Base-by-base conservation (phyloP, 176 grass and related monocot genomes). In the Eleusine coracana region DNA sequence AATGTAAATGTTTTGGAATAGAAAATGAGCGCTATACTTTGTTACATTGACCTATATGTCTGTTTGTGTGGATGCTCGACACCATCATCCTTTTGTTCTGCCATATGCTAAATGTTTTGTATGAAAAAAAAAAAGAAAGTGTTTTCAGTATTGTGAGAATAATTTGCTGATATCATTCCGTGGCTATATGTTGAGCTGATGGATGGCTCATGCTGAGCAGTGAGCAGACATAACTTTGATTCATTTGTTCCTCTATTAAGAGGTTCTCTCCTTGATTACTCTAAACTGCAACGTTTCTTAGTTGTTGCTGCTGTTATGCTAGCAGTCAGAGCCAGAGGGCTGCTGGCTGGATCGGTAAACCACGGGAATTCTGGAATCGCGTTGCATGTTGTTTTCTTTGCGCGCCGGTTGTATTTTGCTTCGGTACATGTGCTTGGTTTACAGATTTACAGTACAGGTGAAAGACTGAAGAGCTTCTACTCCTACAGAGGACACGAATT, bases 1-100 rank as follows among this genome's bases (percentile, higher is more conserved):
- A 58, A 73, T 84, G 78, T 82, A 77, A 65, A 77, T 73, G 11
- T 13, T 51, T 73, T 69, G 39, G 21, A 71, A 80, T 14, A 68
- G 34, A 28, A 20, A 68, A 21, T 10, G 2, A 5, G 65, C 28
- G 11, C 1, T 82, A 28, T 74, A 68, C 73, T 4, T 73, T 80
- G 21, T 5, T 63, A 70, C 39, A 67, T 51, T 68, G 78, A 50
- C 81, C 59, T 23, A 21, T 48, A 77, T 85, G 71, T 66, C 76
- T 77, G 58, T 58, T 54, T 44, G 58, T 77, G 56, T 7, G 25
- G 75, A n/a, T 14, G 23, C 34, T 64, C 14, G 5, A 71, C 13
- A 15, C 49, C 2, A 16, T 38, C 36, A 27, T 8, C 25, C 3
- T 13, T 66, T 78, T 45, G 1, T 52, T 18, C 28, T 46, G 5